Conservation (phyloP, 2,329 filamentous ascomycete genomes). For the Colletotrichum australisinense region DNA sequence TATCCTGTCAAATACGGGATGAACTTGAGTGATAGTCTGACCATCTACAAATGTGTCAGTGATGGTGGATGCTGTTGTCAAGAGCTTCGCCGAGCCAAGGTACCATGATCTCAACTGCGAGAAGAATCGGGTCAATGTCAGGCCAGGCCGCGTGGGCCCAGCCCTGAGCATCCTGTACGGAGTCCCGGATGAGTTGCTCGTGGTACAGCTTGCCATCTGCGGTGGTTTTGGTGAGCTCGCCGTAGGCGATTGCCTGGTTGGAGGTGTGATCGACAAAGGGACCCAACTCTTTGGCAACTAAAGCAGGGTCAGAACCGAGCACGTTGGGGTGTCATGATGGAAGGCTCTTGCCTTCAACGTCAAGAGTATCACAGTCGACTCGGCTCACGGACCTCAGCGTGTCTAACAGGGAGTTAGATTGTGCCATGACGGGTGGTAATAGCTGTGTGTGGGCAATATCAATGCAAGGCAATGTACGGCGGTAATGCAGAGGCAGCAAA, state of each 20-base stretch:
- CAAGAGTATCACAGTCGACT: slow-evolving; percentile 51
- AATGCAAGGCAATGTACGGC: neutral
- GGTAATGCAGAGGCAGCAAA: neutral
- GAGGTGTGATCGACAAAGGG: slow-evolving; percentile 51
- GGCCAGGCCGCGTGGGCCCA: slow-evolving; percentile 38
- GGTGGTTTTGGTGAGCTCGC: slow-evolving; percentile 43
- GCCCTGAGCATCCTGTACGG: slow-evolving; percentile 39
- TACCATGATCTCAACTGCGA: slow-evolving; percentile 68
- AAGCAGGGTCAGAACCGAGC: slow-evolving; percentile 21
- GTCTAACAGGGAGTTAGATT: slow-evolving; percentile 17
- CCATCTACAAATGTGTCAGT: slow-evolving; percentile 55
- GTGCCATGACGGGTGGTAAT: neutral
- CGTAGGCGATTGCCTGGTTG: slow-evolving; percentile 50
- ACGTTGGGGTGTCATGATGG: neutral
- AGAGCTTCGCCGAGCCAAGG: neutral
- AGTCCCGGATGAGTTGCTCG: slow-evolving; percentile 43
- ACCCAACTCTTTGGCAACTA: slow-evolving; percentile 45
- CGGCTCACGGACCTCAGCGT: slow-evolving; percentile 37
- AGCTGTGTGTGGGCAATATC: neutral
- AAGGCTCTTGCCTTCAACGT: slow-evolving; percentile 42
- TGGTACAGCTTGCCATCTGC: slow-evolving; percentile 41
- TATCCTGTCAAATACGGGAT: slow-evolving; percentile 60
- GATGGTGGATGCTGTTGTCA: neutral
- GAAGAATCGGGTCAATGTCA: slow-evolving; percentile 49
- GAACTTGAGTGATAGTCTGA: slow-evolving; percentile 64